Conservation (phyloP, 2,329 filamentous ascomycete genomes). For the Decorospora gaudefroyi region DNA sequence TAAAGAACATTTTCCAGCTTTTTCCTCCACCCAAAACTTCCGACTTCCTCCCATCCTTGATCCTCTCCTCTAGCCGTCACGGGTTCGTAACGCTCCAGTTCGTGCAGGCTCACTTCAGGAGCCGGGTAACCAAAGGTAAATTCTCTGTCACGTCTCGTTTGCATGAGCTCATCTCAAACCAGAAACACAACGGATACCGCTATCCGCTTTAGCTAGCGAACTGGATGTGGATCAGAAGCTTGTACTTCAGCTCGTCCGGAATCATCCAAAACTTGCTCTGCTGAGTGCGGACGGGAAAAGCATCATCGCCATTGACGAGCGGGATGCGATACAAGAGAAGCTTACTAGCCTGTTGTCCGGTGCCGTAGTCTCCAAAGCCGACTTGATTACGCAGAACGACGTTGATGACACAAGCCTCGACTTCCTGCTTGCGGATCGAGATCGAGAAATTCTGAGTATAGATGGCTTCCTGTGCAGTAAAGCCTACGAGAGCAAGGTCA, state of each 20-base stretch:
- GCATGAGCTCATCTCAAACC: constrained; percentile 3
- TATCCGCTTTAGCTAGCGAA: constrained; percentile 21
- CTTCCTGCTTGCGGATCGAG: constrained; percentile 18
- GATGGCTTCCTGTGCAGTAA: constrained; percentile 26
- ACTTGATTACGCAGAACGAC: constrained; percentile 27
- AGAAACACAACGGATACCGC: constrained; percentile 21
- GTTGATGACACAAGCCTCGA: constrained; percentile 33
- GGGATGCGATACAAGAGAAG: constrained; percentile 21
- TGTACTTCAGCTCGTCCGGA: constrained; percentile 28
- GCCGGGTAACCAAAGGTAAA: constrained; percentile 23
- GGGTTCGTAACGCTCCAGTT: constrained; percentile 35
- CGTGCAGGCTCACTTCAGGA: constrained; percentile 26
- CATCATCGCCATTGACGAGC: constrained; percentile 33
- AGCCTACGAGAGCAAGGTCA: constrained; percentile 7
- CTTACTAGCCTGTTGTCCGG: constrained; percentile 13
- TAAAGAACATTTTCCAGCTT: constrained; percentile 31
- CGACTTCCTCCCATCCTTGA: constrained; percentile 20
- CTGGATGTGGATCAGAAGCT: constrained; percentile 30
- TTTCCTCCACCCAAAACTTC: constrained; percentile 26
- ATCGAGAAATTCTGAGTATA: constrained; percentile 17
- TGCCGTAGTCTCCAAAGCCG: constrained; percentile 23
- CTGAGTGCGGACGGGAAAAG: constrained; percentile 29
- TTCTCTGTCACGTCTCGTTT: not conserved
- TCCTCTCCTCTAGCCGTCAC: constrained; percentile 29
- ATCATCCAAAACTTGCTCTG: constrained; percentile 24